Evolutionary conservation across 768 basidiomycete species (phyloP).

Genomic region (Hemileccinum rubropunctum): DNA sequence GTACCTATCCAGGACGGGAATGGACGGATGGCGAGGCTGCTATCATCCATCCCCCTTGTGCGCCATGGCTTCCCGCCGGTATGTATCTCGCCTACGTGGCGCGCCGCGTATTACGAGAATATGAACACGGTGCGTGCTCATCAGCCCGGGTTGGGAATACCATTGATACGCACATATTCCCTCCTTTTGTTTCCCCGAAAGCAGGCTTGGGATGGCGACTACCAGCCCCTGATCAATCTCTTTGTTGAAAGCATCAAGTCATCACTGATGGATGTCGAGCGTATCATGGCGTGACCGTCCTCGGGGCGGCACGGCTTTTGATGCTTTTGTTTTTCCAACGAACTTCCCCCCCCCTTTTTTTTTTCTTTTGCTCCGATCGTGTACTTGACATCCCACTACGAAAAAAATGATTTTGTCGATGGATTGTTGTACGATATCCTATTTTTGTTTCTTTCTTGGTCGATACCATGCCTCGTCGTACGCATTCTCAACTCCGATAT

Average conservation of each 20-base stretch:
- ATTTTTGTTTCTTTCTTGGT: background rate
- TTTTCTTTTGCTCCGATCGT: no score
- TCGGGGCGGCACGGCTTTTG: no score
- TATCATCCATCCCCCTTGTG: slow-evolving; percentile 35
- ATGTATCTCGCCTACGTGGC: slow-evolving; percentile 25
- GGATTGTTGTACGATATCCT: background rate
- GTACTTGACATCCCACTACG: no score
- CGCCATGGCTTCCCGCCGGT: slow-evolving; percentile 33
- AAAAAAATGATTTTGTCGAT: no score
- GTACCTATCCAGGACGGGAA: slow-evolving; percentile 29
- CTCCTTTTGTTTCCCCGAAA: no score
- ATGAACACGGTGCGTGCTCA: slow-evolving; percentile 29
- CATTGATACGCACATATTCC: background rate
- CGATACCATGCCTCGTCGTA: background rate
- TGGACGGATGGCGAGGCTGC: slow-evolving; percentile 33
- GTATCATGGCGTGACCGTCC: slow-evolving; percentile 24
- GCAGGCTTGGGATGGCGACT: slow-evolving; percentile 35
- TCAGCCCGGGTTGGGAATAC: background rate
- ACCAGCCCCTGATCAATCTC: slow-evolving; percentile 32
- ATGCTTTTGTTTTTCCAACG: no score
- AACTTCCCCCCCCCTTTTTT: no score
- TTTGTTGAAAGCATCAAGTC: slow-evolving; percentile 26
- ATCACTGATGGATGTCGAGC: slow-evolving; percentile 28
- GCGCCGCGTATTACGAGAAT: slow-evolving; percentile 28
- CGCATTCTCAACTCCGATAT: no score